Evolutionary conservation across 2,329 filamentous ascomycete genomes (phyloP), one percentile per base, ranked within the genome.

Genomic region (Ophiognomonia clavigignenti-juglandacearum): DNA sequence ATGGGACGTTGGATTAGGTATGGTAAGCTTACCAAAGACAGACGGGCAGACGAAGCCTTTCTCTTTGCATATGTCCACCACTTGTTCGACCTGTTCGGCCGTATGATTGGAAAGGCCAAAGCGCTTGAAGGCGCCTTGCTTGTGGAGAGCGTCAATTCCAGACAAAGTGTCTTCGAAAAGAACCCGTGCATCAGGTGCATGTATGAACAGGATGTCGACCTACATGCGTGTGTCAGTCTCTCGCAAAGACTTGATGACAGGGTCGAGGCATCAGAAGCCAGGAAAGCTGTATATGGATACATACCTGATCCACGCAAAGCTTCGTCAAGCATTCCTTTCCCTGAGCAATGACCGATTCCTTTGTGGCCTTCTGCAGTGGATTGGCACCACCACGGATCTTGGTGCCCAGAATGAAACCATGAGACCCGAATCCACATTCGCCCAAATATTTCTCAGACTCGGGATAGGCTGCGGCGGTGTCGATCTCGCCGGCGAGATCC

Each of bases 131-230:
- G 58, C 54, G 29, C 68, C 66, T 9, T 56, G 68, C 57, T 80
- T 77, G 64, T 85, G 80, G 39, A 85, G 59, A 54, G 82, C 72
- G 58, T 87, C 74, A 47, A 82, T 69, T 5, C 74, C 78, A 55
- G 74, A 70, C n/a, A 86, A 62, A 1, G 82, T 83, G 58, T 85
- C 78, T 11, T 73, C 73, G 52, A 86, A 81, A 0, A 77, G 75
- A 2, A 59, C 50, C 4, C 18, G 50, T 74, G 77, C 43, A 53
- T 63, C 57, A 78, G 69, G 70, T 4, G 74, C 75, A 43, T 87
- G 71, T 42, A 86, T 79, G 29, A 51, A 59, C 16, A 54, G 48
- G n/a, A 55, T 44, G 36, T 59, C 45, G 20, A 54, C 34, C 41
- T 46, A 13, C 10, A 39, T 4, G 20, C 14, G 8, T 26, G 32